Base-by-base conservation (phyloP, 129 eudicot species). In the Flaveria brownii region DNA sequence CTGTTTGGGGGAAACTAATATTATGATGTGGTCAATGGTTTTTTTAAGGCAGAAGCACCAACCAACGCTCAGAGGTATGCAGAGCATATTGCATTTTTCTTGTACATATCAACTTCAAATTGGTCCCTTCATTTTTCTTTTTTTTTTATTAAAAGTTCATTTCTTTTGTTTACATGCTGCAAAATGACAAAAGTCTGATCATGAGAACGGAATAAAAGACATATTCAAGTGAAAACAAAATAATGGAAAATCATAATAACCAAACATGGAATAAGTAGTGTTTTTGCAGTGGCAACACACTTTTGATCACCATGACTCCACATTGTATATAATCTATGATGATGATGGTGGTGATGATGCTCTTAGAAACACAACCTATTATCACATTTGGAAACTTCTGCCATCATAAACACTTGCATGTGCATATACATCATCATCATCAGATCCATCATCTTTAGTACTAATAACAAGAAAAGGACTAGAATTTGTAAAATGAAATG, bases 1-100 rank as follows among this genome's bases (percentile, higher is more conserved):
- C 57, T 41, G 57, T 61, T 78, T 70, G 43, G 77, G 72, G 77
- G 77, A 70, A 70, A 71, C 82, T 70, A 59, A 78, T 59, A 60
- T 78, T 78, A 78, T 60, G 75, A 71, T 78, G 25, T 78, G 80
- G 84, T 74, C 80, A 80, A 80, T 71, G 76, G 30, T 74, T 67
- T 28, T 60, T 80, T 68, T 1, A 64, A 42, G 41, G 25, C 83
- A 80, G 45, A 72, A 65, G 70, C 83, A 72, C 68, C 67, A 79
- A 61, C 41, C 68, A 63, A 56, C 14, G 10, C 28, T 63, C 69
- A 28, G 66, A 45, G 45, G 62, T 63, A 67, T 66, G 63, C 79
- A 80, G 79, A 80, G 61, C 71, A 71, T 71, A 78, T 56, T 45
- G 50, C 50, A 45, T 45, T 45, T 68, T 78, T 60, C 7, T 57